phyloP scores from a whole-genome alignment of 1,139 yeast species.

The Nakaseomyces uthaithaninus region DNA sequence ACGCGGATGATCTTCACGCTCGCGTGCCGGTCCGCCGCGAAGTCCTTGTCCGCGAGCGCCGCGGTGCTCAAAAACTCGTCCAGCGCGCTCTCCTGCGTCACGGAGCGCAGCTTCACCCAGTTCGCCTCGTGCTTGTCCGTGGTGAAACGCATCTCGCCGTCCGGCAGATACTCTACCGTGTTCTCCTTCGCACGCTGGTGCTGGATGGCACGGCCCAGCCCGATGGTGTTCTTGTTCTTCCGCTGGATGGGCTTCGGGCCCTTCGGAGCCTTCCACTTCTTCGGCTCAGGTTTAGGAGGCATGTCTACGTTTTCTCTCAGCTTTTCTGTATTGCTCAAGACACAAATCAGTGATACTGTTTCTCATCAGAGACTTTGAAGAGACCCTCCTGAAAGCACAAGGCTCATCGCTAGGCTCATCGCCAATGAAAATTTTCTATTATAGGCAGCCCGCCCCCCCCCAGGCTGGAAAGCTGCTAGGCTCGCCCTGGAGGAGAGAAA shows the following conservation, averaged over 20 bases:
- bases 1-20: conserved; percentile 79
- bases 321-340: neutral
- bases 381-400: no score
- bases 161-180: conserved; percentile 63
- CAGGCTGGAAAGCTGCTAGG: no score
- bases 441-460: no score
- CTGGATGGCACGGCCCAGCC: conserved; percentile 77
- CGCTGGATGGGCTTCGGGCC: conserved; percentile 87
- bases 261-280: conserved; percentile 64
- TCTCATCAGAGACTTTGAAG: no score
- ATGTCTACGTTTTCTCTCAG: conserved; percentile 9
- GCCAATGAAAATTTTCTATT: no score
- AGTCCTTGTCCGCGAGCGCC: conserved; percentile 90
- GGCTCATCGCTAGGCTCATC: no score
- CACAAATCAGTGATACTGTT: no score
- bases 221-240: conserved; percentile 74
- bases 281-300: conserved; percentile 42
- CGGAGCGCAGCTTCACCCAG: conserved; percentile 87
- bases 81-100: conserved; percentile 87
- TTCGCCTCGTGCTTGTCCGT: conserved; percentile 77
- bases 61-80: conserved; percentile 95
- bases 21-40: conserved; percentile 80
- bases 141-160: conserved; percentile 77
- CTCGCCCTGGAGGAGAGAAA: no score
- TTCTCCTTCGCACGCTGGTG: conserved; percentile 66